Evolutionary conservation across 352 stramenopile species (phyloP).

Genomic region (Phytophthora aleatoria): DNA sequence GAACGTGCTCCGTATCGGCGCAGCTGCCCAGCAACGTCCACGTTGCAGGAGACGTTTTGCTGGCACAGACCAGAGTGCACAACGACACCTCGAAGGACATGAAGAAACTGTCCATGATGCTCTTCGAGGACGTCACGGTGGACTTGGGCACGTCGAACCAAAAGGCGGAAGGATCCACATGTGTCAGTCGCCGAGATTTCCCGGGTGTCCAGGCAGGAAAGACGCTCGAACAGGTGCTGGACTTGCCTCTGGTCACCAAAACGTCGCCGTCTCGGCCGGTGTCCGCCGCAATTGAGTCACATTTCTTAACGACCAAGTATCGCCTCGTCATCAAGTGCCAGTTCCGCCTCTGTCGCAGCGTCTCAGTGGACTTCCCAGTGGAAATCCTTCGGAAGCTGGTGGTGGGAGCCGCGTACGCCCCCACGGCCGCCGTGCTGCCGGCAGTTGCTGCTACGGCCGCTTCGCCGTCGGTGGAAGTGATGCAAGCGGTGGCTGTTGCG

Average conservation of each 20-base stretch:
- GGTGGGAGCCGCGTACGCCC: constrained; percentile 10
- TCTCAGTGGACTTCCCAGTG: constrained; percentile 38
- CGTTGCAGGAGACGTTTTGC: constrained; percentile 32
- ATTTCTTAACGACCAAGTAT: constrained; percentile 41
- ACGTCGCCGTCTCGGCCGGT: constrained; percentile 21
- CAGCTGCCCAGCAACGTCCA: constrained; percentile 35
- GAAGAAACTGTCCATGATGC: constrained; percentile 35
- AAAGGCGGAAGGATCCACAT: constrained; percentile 27
- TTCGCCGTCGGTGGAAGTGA: constrained; percentile 19
- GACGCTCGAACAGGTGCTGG: constrained; percentile 34
- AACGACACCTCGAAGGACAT: constrained; percentile 41
- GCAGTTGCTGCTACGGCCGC: constrained; percentile 19
- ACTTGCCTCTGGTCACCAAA: constrained; percentile 34
- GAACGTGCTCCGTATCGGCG: constrained; percentile 32
- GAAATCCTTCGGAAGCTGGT: constrained; percentile 32
- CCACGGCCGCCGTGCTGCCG: constrained; percentile 17
- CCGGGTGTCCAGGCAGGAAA: constrained; percentile 33
- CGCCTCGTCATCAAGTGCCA: constrained; percentile 42
- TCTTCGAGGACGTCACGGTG: constrained; percentile 38
- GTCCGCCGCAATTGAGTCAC: constrained; percentile 25
- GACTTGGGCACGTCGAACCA: constrained; percentile 23
- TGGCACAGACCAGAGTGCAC: constrained; percentile 32
- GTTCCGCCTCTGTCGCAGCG: constrained; percentile 38
- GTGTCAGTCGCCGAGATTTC: constrained; percentile 35
- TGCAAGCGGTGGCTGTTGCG: constrained; percentile 23